These are phyloP conservation scores for Pleurotus tuber-regium DNA, from an alignment of 768 basidiomycete genomes.

Conservation along the genomic window DNA sequence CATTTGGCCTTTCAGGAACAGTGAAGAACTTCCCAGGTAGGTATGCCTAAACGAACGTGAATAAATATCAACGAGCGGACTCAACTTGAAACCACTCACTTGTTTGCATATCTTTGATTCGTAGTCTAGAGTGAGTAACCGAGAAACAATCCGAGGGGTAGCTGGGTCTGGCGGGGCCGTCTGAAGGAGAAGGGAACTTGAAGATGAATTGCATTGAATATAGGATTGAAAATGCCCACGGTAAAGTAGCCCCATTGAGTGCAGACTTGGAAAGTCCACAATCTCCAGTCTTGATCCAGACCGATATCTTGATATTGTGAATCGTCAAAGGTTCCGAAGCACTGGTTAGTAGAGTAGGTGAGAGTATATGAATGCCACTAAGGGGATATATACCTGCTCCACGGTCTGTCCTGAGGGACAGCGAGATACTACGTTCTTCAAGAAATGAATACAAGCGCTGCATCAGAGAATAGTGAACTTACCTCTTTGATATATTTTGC, in stretches of 20 bases:
- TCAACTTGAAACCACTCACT: conserved; percentile 25
- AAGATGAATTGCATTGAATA: too few relatives aligned
- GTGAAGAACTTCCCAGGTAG: conserved; percentile 72
- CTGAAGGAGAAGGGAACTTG: too few relatives aligned
- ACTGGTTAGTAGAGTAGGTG: conserved; percentile 38
- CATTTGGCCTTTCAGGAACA: conserved; percentile 73
- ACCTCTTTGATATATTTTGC: conserved; percentile 76
- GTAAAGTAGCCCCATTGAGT: conserved; percentile 96
- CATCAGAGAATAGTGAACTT: conserved; percentile 11
- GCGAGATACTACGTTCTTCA: conserved; percentile 50
- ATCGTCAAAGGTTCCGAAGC: conserved; percentile 84
- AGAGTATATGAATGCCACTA: background rate
- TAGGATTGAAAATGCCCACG: conserved; percentile 48
- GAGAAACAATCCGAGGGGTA: conserved; percentile 77
- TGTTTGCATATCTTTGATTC: conserved; percentile 66
- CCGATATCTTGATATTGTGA: conserved; percentile 57
- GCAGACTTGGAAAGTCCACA: conserved; percentile 91
- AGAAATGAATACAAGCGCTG: background rate
- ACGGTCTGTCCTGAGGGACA: conserved; percentile 45
- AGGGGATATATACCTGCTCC: conserved; percentile 30
- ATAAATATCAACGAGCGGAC: background rate
- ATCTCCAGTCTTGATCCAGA: conserved; percentile 74
- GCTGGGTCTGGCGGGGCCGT: conserved; percentile 71
- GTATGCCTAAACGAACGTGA: conserved; percentile 49
- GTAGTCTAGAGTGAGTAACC: conserved; percentile 70